These are phyloP conservation scores for Centaurea solstitialis DNA, from an alignment of 129 eudicot species.

Conservation along the genomic window DNA sequence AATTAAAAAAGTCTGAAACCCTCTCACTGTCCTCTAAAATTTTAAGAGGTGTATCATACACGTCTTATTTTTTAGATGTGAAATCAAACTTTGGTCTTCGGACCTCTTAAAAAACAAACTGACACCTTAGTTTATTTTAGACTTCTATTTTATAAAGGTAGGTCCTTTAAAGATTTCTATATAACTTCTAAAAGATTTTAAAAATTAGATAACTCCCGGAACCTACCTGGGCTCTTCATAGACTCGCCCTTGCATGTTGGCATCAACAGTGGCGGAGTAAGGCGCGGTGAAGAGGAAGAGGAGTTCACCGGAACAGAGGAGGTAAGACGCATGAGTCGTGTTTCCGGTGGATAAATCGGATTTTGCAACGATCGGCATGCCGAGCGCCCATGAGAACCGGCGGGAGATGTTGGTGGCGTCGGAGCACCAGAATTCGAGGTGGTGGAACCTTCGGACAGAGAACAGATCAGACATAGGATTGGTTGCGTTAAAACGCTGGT, in stretches of 20 bases:
- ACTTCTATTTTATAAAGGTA: too few relatives aligned
- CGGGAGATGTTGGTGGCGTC: constrained; percentile 75
- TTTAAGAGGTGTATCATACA: too few relatives aligned
- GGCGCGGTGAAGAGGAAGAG: constrained; percentile 82
- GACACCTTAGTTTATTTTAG: too few relatives aligned
- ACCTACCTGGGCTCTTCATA: too few relatives aligned
- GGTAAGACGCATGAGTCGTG: constrained; percentile 76
- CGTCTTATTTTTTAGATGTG: too few relatives aligned
- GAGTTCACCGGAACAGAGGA: constrained; percentile 64
- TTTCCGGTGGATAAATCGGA: constrained; percentile 94
- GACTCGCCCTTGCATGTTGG: background rate
- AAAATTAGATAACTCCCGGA: too few relatives aligned
- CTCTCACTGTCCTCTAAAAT: too few relatives aligned
- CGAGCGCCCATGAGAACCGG: constrained; percentile 84
- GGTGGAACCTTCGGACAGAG: constrained; percentile 75
- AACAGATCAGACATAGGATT: constrained; percentile 62
- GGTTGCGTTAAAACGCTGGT: constrained; percentile 39
- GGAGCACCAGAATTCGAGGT: constrained; percentile 86
- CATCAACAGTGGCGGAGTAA: constrained; percentile 49
- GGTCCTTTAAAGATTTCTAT: too few relatives aligned
- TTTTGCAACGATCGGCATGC: constrained; percentile 78
- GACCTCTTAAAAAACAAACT: too few relatives aligned
- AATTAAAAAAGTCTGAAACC: too few relatives aligned
- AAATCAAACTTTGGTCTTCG: too few relatives aligned
- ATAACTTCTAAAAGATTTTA: too few relatives aligned